Evolutionary conservation across 805 yeast genomes (phyloP).

Genomic region (Candida xyloterini): DNA sequence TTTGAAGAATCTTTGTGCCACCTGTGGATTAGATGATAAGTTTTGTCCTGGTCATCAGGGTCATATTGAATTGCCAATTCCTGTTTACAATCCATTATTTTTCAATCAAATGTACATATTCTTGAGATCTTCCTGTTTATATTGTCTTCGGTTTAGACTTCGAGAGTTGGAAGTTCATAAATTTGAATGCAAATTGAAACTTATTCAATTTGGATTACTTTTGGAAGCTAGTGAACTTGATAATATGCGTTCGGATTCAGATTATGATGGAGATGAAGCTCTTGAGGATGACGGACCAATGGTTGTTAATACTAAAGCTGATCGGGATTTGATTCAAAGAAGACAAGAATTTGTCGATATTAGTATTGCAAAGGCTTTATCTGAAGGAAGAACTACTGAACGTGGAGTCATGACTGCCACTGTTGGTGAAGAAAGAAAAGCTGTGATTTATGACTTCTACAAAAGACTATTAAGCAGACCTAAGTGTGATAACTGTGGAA

Average conservation of each 20-base stretch:
- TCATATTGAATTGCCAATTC: constrained; percentile 93
- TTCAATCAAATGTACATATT: constrained; percentile 87
- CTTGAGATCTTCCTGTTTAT: constrained; percentile 81
- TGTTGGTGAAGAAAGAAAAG: constrained; percentile 83
- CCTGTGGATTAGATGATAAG: constrained; percentile 93
- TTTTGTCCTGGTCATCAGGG: constrained; percentile 99
- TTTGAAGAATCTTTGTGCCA: constrained; percentile 80
- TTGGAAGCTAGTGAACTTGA: constrained; percentile 76
- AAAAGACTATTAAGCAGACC: constrained; percentile 69
- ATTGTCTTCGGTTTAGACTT: constrained; percentile 83
- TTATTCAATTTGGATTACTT: constrained; percentile 85
- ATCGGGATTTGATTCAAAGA: constrained; percentile 46
- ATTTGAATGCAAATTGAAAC: constrained; percentile 69
- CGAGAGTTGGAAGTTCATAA: constrained; percentile 67
- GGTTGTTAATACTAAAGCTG: constrained; percentile 26
- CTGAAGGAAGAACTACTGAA: constrained; percentile 67
- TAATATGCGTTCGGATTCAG: constrained; percentile 45
- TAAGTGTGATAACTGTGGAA: constrained; percentile 93
- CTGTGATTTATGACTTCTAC: constrained; percentile 67
- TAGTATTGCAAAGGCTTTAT: constrained; percentile 69
- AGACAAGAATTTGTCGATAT: constrained; percentile 69
- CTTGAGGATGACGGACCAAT: constrained; percentile 41
- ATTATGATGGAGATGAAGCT: constrained; percentile 42
- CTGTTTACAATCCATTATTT: constrained; percentile 92
- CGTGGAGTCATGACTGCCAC: constrained; percentile 79